Base-by-base conservation (phyloP, 208 protist species). In the Trypanosoma congolense region DNA sequence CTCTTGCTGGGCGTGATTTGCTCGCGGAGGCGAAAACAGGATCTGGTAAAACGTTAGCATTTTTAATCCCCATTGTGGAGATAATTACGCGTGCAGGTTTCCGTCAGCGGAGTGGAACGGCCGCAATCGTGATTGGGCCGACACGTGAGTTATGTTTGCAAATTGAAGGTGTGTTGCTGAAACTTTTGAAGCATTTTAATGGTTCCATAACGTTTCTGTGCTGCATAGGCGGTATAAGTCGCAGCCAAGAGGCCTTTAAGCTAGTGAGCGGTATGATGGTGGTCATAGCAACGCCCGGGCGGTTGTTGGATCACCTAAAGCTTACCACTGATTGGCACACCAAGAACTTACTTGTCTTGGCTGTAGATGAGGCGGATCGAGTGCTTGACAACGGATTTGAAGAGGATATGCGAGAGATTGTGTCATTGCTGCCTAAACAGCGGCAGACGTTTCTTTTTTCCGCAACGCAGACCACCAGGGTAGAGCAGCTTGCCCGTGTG, bases 321-420 rank as follows among this genome's bases (percentile, higher is more conserved):
- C 91, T 97, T 63, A 99, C 97, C 19, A 89, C 81, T 16, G 94
- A 97, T 55, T 99, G 98, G 81, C 80, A 97, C 45, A 98, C 89
- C 10, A 94, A 96, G 61, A 99, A 99, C 70, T 72, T 99, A 16
- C 85, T 97, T 33, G 68, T 93, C 46, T 83, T 99, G 21, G 86
- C 98, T 40, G 97, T 99, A 25, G 98, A 99, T 77, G 98, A 99
- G 86, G 97, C 98, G 3, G 98, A 99, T 75, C 89, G 98, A 41
- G 97, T 99, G 36, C 86, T 99, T 8, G 96, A 99, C 70, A 93
- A 98, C 77, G 96, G 85, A 41, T 99, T 98, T 64, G 97, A 99
- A 70, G 96, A 99, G 52, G 96, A 99, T 70, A 97, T 99, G 90
- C 88, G 89, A 28, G 94, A 98, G 61, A 99, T 99, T 80, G 81